Percentiles rank a stretch among this genome's conserved stretches.
Conservation (phyloP, 768 basidiomycete species). For the Leccinellum rugosiceps region DNA sequence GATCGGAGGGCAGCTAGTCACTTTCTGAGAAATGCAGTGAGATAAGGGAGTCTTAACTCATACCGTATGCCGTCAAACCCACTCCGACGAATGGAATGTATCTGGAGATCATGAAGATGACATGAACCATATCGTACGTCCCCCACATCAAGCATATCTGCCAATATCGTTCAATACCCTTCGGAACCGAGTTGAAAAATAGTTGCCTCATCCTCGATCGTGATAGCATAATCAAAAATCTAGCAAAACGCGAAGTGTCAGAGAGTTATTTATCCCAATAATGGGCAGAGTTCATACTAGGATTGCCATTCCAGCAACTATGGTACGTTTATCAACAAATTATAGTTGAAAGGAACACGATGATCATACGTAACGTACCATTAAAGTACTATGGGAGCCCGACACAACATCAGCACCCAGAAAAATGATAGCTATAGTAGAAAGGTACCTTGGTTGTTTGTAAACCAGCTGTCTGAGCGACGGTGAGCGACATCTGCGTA, state of each 20-base stretch:
- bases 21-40: background rate
- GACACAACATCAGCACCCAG: background rate
- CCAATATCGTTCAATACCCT: background rate
- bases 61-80: background rate
- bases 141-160: background rate
- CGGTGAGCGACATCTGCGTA: background rate
- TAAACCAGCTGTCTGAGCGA: background rate
- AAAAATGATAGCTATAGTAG: background rate
- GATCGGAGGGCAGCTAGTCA: background rate
- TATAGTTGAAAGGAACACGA: background rate
- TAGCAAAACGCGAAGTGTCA: background rate
- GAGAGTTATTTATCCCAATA: background rate
- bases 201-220: background rate
- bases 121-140: background rate
- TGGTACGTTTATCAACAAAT: background rate
- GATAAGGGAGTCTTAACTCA: background rate
- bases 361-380: background rate
- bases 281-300: background rate
- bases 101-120: background rate
- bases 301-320: background rate
- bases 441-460: background rate
- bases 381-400: background rate
- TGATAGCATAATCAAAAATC: background rate
- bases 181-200: background rate
- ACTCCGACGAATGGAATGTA: background rate